Evolutionary conservation across 2,329 filamentous ascomycete species (phyloP), one percentile per base, ranked within the genome.

Genomic region (Botrytis aclada): DNA sequence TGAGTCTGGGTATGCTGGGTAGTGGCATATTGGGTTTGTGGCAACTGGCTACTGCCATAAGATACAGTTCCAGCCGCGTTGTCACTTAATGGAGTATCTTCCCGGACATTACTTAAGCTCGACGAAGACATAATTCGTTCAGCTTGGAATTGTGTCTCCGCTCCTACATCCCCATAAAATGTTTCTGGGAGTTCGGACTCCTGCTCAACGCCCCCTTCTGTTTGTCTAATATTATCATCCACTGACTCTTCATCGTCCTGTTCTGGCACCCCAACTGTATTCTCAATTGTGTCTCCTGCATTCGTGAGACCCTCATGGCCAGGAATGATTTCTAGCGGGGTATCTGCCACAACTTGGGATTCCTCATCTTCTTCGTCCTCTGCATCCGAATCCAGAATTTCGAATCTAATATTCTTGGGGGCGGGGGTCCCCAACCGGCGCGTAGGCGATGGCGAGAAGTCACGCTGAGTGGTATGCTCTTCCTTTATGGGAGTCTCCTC

Each of bases 341-440:
- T 45, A 20, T 64, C 39, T 47, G 69, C 34, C 41, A 64, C n/a
- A 34, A 51, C 45, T 62, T 72, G 51, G 22, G 47, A 65, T 39
- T 63, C 64, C 29, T 72, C 72, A 7, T 67, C 43, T 18, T 66
- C 73, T 45, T 73, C 73, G 22, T 73, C 70, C 64, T 72, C 75
- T n/a, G 74, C 76, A 71, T 78, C 79, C 1, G 79, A 80, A 74
- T 80, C 79, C 4, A 76, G 32, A 54, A 80, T 78, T 71, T 79
- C 79, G 7, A 63, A 70, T 39, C 74, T 78, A 1, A 72, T 29
- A 32, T 54, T 72, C 32, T 39, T 73, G 39, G 65, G 32, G 12
- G 65, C 66, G 9, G 63, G 54, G 39, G 64, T 62, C 18, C 37
- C 39, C 10, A 25, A 16, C 25, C 32, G 32, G 47, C 54, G 34